These are phyloP conservation scores for Sarcomyxa edulis DNA, from an alignment of 768 basidiomycete species.

Conservation along the genomic window DNA sequence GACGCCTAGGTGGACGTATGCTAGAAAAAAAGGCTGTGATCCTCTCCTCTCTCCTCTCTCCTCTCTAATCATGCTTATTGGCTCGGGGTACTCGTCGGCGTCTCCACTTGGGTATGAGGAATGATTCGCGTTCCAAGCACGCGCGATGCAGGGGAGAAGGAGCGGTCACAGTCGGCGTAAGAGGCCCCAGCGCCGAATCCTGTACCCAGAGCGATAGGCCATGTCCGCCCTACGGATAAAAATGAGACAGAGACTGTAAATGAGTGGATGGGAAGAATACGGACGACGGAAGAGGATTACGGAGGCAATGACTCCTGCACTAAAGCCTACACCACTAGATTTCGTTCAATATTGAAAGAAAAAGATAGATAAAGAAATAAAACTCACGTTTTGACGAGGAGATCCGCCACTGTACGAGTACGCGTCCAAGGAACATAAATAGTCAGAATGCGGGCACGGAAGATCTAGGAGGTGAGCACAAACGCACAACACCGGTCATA, in stretches of 20 bases:
- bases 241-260: constrained; percentile 2
- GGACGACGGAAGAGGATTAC: constrained; percentile 88
- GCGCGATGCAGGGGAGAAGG: constrained; percentile 88
- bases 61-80: too few relatives aligned
- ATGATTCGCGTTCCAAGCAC: constrained; percentile 80
- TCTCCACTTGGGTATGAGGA: constrained; percentile 27
- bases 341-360: constrained; percentile 8
- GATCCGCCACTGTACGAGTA: constrained; percentile 43
- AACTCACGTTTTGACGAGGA: constrained; percentile 81
- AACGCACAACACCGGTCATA: constrained; percentile 84
- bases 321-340: constrained; percentile 68
- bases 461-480: constrained; percentile 7
- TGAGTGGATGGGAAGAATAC: constrained; percentile 25
- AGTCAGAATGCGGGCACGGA: constrained; percentile 8
- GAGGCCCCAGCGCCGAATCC: constrained; percentile 86
- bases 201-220: constrained; percentile 83
- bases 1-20: too few relatives aligned
- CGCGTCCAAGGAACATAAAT: background rate
- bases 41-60: too few relatives aligned
- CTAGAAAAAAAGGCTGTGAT: too few relatives aligned
- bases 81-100: constrained; percentile 3
- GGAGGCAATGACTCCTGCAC: constrained; percentile 82
- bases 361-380: background rate
- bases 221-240: constrained; percentile 67
- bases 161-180: constrained; percentile 89